phyloP scores from a whole-genome alignment of 495 filamentous ascomycete species.

The Penicillium tannophilum region DNA sequence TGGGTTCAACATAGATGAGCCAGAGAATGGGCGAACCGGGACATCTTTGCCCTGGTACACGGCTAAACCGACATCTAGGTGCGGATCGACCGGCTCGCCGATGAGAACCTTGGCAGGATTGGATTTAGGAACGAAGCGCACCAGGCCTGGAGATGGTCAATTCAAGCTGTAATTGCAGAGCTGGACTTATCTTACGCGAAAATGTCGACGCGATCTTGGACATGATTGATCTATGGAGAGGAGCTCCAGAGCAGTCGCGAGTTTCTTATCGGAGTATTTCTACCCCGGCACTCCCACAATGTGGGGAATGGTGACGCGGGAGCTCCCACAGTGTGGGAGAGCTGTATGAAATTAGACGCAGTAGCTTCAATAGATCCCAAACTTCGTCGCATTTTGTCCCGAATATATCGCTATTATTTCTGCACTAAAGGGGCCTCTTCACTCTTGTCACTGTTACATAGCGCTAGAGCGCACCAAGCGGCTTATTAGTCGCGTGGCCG shows the following conservation, averaged over 20 bases:
- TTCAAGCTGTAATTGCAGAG: slow-evolving; percentile 2
- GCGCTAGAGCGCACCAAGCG: no score
- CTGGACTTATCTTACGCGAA: slow-evolving; percentile 35
- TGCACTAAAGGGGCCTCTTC: no score
- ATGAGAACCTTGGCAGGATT: slow-evolving; percentile 53
- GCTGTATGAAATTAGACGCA: neutral
- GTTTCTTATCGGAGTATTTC: slow-evolving; percentile 25
- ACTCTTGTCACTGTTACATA: no score
- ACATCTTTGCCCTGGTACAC: slow-evolving; percentile 58
- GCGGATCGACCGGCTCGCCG: slow-evolving; percentile 55
- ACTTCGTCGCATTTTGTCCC: no score
- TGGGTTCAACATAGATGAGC: slow-evolving; percentile 54
- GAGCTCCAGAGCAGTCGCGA: slow-evolving; percentile 5
- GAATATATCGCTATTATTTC: no score
- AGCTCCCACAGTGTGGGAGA: neutral
- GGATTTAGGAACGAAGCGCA: slow-evolving; percentile 60
- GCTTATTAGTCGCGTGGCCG: no score
- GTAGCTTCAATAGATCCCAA: no score
- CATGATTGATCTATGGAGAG: slow-evolving; percentile 25
- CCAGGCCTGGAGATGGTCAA: slow-evolving; percentile 48
- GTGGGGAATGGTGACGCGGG: neutral
- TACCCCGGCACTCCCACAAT: slow-evolving; percentile 8
- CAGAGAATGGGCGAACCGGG: slow-evolving; percentile 54
- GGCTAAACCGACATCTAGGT: slow-evolving; percentile 57
- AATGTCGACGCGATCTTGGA: slow-evolving; percentile 48